These are phyloP conservation scores for Kurtzmaniella quercitrusa DNA, from an alignment of 1,139 yeast species.

Conservation along the genomic window DNA sequence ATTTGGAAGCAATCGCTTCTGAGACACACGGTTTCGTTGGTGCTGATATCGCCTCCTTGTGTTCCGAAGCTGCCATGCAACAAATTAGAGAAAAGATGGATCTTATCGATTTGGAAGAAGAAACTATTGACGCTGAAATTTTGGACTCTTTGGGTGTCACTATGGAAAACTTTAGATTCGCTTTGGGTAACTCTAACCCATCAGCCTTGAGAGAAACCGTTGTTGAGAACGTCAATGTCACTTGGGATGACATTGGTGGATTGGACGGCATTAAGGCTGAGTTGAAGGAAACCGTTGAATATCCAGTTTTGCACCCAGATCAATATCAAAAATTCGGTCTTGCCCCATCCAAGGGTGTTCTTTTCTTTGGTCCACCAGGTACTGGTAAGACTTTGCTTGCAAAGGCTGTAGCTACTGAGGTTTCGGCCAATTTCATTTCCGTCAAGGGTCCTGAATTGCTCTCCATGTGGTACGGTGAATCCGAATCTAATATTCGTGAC, in stretches of 20 bases:
- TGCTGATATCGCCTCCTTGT: conserved; percentile 75
- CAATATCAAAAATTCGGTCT: conserved; percentile 97
- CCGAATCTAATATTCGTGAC: conserved; percentile 95
- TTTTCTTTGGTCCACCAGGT: conserved; percentile 99
- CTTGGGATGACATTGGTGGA: conserved; percentile 98
- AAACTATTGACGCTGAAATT: conserved; percentile 95
- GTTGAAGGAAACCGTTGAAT: conserved; percentile 97
- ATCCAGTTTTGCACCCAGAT: conserved; percentile 97
- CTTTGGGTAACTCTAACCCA: conserved; percentile 97
- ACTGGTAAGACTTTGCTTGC: conserved; percentile 98
- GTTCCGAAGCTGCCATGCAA: conserved; percentile 94
- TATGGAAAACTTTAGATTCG: conserved; percentile 98
- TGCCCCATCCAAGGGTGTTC: conserved; percentile 96
- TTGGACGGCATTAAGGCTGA: conserved; percentile 93
- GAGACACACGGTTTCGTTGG: conserved; percentile 72
- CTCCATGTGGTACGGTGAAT: conserved; percentile 99
- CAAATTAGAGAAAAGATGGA: conserved; percentile 99
- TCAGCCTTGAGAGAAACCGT: conserved; percentile 99
- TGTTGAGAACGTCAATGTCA: conserved; percentile 95
- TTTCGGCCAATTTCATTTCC: conserved; percentile 91
- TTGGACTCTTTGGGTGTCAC: conserved; percentile 96
- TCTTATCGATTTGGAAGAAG: conserved; percentile 94
- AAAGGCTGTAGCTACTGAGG: conserved; percentile 98
- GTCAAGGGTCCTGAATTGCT: conserved; percentile 97
- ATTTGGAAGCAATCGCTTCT: conserved; percentile 76